Evolutionary conservation across 2,329 filamentous ascomycete genomes (phyloP).

Genomic region (Sporothrix inflata): DNA sequence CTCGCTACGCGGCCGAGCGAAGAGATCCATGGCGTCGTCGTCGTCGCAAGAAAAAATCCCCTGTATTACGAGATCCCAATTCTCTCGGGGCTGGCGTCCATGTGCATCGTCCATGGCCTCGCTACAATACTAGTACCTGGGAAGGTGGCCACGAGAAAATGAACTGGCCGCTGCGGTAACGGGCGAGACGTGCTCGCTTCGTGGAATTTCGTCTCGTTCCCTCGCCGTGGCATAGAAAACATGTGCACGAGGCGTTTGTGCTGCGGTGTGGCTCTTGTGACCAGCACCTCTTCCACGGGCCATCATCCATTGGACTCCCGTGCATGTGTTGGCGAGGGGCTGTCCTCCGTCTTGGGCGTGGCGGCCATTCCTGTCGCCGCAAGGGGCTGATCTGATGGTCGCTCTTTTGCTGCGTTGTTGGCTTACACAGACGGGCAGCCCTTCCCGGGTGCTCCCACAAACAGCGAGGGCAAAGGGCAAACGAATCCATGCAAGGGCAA

Average conservation of each 20-base stretch:
- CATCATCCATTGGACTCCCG: background rate
- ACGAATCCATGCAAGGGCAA: background rate
- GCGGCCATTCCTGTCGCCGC: background rate
- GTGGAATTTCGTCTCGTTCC: background rate
- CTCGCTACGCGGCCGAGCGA: constrained; percentile 2
- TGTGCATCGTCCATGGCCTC: background rate
- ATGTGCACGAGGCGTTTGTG: background rate
- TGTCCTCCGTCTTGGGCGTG: background rate
- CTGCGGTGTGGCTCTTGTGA: background rate
- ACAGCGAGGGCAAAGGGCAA: background rate
- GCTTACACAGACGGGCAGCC: constrained; percentile 7
- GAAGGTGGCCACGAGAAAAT: background rate
- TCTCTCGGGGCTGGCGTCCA: background rate
- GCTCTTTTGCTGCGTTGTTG: constrained; percentile 4
- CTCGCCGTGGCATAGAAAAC: background rate
- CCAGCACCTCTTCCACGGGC: background rate
- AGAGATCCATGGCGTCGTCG: background rate
- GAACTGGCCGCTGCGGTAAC: background rate
- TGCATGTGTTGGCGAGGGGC: constrained; percentile 1
- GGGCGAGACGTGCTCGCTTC: constrained; percentile 5
- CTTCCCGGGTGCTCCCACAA: constrained; percentile 8
- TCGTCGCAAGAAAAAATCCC: background rate
- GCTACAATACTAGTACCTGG: no score
- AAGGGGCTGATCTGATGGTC: background rate
- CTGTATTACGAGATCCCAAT: background rate